Percentiles rank a stretch among this genome's conserved stretches.
phyloP scores from a whole-genome alignment of 2,329 filamentous ascomycete species.

The Rachicladosporium sp. region DNA sequence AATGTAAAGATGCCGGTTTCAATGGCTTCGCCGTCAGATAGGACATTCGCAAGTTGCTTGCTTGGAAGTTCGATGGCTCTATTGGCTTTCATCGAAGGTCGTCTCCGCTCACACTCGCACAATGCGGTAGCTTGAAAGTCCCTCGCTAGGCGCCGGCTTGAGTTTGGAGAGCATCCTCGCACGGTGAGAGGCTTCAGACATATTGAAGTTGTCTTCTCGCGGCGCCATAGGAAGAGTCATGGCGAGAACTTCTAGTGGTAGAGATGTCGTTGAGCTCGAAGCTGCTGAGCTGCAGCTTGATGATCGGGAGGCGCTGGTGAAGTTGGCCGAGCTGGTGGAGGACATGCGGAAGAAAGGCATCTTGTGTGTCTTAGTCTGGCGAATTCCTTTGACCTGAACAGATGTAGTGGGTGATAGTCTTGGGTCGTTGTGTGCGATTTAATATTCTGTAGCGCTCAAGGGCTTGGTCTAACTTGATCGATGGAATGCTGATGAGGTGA shows the following conservation, averaged over 20 bases:
- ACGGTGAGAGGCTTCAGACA: constrained; percentile 11
- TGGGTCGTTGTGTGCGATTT: constrained; percentile 1
- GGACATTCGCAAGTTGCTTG: no score
- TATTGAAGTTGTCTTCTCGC: constrained; percentile 20
- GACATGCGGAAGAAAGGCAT: constrained; percentile 11
- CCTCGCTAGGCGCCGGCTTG: no score
- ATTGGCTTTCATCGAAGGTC: no score
- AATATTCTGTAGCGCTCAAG: neutral
- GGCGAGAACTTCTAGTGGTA: constrained; percentile 12
- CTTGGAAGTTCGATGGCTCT: no score
- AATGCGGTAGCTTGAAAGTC: no score
- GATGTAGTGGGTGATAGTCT: constrained; percentile 1
- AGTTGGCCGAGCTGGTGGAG: constrained; percentile 1
- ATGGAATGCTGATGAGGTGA: no score
- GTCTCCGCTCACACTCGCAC: no score
- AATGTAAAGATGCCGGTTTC: no score
- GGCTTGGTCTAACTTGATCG: no score
- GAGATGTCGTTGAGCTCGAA: constrained; percentile 12
- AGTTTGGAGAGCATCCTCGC: no score
- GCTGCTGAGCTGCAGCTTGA: constrained; percentile 6
- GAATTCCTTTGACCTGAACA: no score
- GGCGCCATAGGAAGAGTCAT: constrained; percentile 20
- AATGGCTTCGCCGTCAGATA: no score
- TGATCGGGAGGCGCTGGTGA: constrained; percentile 8
- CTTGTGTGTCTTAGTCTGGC: constrained; percentile 1